Evolutionary conservation across 2,329 filamentous ascomycete species (phyloP), one percentile per base, ranked within the genome.

Genomic region (Clathrospora elynae): DNA sequence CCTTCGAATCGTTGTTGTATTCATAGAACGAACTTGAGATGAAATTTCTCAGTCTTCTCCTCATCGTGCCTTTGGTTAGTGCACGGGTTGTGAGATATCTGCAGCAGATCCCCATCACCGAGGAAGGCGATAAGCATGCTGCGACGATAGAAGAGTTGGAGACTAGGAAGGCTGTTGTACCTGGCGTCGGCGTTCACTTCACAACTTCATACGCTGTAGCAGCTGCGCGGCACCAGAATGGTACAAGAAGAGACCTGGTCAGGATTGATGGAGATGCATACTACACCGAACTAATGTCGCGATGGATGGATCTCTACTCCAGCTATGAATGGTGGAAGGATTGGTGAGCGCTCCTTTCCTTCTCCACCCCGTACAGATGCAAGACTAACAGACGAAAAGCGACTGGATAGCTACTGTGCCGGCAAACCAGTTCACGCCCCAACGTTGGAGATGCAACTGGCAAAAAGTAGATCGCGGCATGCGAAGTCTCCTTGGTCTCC

Each of bases 151-250:
- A 45, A 35, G 26, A 14, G 11, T 11, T 14, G 4, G 14, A 13
- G 9, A 11, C 22, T 3, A 31, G 12, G 3, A 8, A 51, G n/a
- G 33, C 49, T 17, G 14, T 18, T 23, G 25, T 35, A 9, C 49
- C 54, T 7, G 53, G 39, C 17, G 49, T 65, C 30, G 61, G 61
- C 8, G 41, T 65, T 11, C 61, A 65, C 34, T 64, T 65, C 16
- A 60, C 61, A 9, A 59, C 53, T 2, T 60, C 57, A 24, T 56
- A 62, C 38, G 60, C 60, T 14, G 45, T 51, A 24, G 59, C 57
- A 19, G 54, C 60, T 14, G 52, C 55, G 6, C 45, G 52, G n/a
- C 60, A 60, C 35, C 29, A 46, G 13, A 58, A 61, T 36, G 61
- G 60, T 5, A 61, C 53, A 6, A 53, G 42, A 7, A 46, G 42